Percentiles rank a stretch among this genome's conserved stretches.
Evolutionary conservation across 2,329 filamentous ascomycete genomes (phyloP).

Genomic region (Phyllosticta citribraziliensis): DNA sequence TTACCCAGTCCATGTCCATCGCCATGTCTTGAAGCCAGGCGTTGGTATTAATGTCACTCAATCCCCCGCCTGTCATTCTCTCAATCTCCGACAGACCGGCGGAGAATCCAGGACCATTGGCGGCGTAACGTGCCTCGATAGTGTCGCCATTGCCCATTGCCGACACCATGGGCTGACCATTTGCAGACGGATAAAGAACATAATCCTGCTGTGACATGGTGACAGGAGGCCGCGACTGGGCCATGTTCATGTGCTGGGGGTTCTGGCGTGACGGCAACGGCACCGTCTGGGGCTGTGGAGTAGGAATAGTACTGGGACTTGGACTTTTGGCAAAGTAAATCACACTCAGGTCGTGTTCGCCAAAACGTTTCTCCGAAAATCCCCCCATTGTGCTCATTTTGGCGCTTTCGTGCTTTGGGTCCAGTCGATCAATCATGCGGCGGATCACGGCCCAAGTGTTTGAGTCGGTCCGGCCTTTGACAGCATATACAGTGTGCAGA

Average conservation of each 20-base stretch:
- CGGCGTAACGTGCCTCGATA: slow-evolving; percentile 6
- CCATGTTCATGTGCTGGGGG: not conserved
- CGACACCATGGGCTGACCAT: not conserved
- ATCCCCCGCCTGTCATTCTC: slow-evolving; percentile 13
- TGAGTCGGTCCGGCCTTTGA: slow-evolving; percentile 23
- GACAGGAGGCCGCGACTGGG: not conserved
- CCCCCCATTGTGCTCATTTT: not conserved
- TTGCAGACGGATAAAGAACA: not conserved
- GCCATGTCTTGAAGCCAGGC: slow-evolving; percentile 15
- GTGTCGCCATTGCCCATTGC: not conserved
- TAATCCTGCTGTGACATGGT: slow-evolving; percentile 1
- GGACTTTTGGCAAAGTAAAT: slow-evolving; percentile 5
- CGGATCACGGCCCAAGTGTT: slow-evolving; percentile 27
- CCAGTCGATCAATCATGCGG: slow-evolving; percentile 28
- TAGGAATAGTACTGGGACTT: slow-evolving; percentile 1
- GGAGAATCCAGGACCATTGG: slow-evolving; percentile 5
- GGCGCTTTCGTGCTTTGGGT: slow-evolving; percentile 18
- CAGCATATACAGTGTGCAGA: slow-evolving; percentile 22
- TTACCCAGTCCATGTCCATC: slow-evolving; percentile 28
- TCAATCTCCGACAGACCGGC: slow-evolving; percentile 11
- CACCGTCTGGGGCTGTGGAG: not conserved
- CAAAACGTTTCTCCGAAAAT: slow-evolving; percentile 2
- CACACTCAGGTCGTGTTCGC: slow-evolving; percentile 4
- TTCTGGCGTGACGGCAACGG: not conserved
- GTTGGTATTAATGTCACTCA: slow-evolving; percentile 26